Conservation (phyloP, 192 early-diverging fungal species). For the Linnemannia exigua region DNA sequence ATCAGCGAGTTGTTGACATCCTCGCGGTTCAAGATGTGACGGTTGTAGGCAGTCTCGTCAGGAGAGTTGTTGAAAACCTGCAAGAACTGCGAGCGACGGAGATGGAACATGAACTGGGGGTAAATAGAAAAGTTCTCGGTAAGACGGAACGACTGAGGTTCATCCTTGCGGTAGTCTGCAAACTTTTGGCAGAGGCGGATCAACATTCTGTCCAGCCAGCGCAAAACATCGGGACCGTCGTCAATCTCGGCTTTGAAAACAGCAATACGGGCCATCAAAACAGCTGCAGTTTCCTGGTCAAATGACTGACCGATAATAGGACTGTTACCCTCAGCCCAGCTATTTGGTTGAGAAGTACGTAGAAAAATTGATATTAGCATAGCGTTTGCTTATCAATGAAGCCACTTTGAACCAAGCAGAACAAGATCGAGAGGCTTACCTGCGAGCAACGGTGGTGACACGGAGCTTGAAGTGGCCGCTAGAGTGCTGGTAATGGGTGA, state of each 20-base stretch:
- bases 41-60: conserved; percentile 95
- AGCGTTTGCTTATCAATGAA: background rate
- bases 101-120: conserved; percentile 99
- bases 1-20: conserved; percentile 98
- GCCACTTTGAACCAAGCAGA: background rate
- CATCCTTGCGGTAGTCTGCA: conserved; percentile 97
- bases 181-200: conserved; percentile 98
- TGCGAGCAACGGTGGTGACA: conserved; percentile 96
- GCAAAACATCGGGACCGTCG: conserved; percentile 96
- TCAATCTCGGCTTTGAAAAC: conserved; percentile 99
- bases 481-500: conserved; percentile 97
- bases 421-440: conserved; percentile 10
- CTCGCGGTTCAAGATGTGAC: conserved; percentile 96
- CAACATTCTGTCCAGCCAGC: conserved; percentile 98
- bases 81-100: conserved; percentile 96
- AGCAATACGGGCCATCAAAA: conserved; percentile 97
- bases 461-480: conserved; percentile 91
- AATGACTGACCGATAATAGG: conserved; percentile 93
- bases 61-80: conserved; percentile 99
- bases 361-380: background rate
- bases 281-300: conserved; percentile 98
- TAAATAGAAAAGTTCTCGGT: conserved; percentile 97
- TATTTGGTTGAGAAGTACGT: background rate
- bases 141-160: conserved; percentile 92
- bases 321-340: conserved; percentile 83